Evolutionary conservation across 345 rosid species (phyloP).

Genomic region (sweet orange (Citrus sinensis)): DVS_A1.0 CM039163.1:22561501-22562000

Average conservation of each 20-base stretch:
- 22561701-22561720: constrained; percentile 59
- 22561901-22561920: constrained; percentile 38
- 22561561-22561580: constrained; percentile 92
- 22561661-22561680: constrained; percentile 47
- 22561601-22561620: constrained; percentile 95
- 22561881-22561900: constrained; percentile 62
- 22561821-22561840: constrained; percentile 48
- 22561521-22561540: constrained; percentile 58
- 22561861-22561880: constrained; percentile 71
- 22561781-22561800: constrained; percentile 68
- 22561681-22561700: constrained; percentile 50
- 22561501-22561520: constrained; percentile 77
- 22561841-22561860: constrained; percentile 58
- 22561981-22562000: constrained; percentile 48
- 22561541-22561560: constrained; percentile 52
- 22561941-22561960: constrained; percentile 30
- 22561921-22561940: constrained; percentile 47
- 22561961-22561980: constrained; percentile 28
- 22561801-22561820: constrained; percentile 39
- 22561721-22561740: constrained; percentile 88
- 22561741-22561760: constrained; percentile 77
- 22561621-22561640: constrained; percentile 95
- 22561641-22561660: constrained; percentile 53
- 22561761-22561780: constrained; percentile 45
- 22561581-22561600: constrained; percentile 62